These are phyloP conservation scores for Tagetes erecta DNA, from an alignment of 129 eudicot species.

Conservation along the genomic window DNA sequence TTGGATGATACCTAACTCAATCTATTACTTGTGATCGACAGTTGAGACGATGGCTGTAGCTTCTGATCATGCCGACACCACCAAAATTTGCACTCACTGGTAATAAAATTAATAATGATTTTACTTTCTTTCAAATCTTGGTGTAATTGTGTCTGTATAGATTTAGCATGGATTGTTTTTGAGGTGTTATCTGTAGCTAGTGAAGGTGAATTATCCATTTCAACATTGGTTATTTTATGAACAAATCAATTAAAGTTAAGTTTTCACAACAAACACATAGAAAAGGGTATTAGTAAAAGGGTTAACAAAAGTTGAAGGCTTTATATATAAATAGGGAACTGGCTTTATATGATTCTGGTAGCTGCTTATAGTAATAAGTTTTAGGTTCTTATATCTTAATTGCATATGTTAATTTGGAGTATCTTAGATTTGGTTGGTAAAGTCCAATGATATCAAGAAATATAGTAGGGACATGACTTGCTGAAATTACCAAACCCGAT, in stretches of 20 bases:
- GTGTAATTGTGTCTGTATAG: neutral
- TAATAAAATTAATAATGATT: conserved; percentile 16
- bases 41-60: too few relatives aligned
- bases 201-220: neutral
- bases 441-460: too few relatives aligned
- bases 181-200: neutral
- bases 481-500: neutral
- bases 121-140: neutral
- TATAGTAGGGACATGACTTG: neutral
- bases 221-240: neutral
- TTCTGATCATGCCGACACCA: conserved; percentile 36
- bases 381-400: neutral
- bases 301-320: neutral
- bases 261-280: neutral
- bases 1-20: too few relatives aligned
- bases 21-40: too few relatives aligned
- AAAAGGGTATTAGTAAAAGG: too few relatives aligned
- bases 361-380: neutral
- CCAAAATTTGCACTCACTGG: conserved; percentile 59
- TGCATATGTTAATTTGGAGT: neutral
- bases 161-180: neutral
- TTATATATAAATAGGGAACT: neutral
- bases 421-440: neutral
- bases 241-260: neutral
- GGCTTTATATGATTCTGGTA: neutral